These are phyloP conservation scores for Serendipita sp. DNA, from an alignment of 768 basidiomycete genomes.

Conservation along the genomic window DNA sequence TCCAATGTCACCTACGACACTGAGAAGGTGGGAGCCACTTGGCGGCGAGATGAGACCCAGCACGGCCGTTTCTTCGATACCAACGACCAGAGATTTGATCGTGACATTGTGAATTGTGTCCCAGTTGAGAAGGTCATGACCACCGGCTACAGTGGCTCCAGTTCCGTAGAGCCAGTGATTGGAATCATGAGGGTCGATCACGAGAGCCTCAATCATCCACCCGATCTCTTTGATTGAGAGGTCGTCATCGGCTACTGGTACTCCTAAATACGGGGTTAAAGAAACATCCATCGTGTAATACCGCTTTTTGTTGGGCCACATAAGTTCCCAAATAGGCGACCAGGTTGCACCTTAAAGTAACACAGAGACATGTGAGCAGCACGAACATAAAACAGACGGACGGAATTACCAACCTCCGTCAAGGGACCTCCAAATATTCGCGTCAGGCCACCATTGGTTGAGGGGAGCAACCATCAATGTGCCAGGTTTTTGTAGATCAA, in stretches of 20 bases:
- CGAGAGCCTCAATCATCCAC: slow-evolving; percentile 49
- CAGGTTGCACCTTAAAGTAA: slow-evolving; percentile 25
- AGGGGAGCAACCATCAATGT: slow-evolving; percentile 49
- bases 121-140: slow-evolving; percentile 42
- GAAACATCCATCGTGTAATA: slow-evolving; percentile 40
- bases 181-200: slow-evolving; percentile 40
- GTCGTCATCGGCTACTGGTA: slow-evolving; percentile 8
- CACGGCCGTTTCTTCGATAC: slow-evolving; percentile 49
- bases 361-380: too few species aligned
- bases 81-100: slow-evolving; percentile 43
- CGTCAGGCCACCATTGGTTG: slow-evolving; percentile 41
- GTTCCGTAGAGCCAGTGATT: slow-evolving; percentile 63
- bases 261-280: slow-evolving; percentile 45
- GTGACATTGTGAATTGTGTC: slow-evolving; percentile 44
- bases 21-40: slow-evolving; percentile 36
- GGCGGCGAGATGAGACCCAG: slow-evolving; percentile 46
- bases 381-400: too few species aligned
- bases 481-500: slow-evolving; percentile 45
- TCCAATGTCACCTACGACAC: slow-evolving; percentile 40
- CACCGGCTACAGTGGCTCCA: slow-evolving; percentile 46
- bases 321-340: slow-evolving; percentile 22
- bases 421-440: slow-evolving; percentile 46
- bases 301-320: slow-evolving; percentile 14
- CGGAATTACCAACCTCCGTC: slow-evolving; percentile 27
- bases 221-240: slow-evolving; percentile 26